phyloP scores from a whole-genome alignment of 2,329 filamentous ascomycete genomes.

The Colletotrichum liaoningense region DNA sequence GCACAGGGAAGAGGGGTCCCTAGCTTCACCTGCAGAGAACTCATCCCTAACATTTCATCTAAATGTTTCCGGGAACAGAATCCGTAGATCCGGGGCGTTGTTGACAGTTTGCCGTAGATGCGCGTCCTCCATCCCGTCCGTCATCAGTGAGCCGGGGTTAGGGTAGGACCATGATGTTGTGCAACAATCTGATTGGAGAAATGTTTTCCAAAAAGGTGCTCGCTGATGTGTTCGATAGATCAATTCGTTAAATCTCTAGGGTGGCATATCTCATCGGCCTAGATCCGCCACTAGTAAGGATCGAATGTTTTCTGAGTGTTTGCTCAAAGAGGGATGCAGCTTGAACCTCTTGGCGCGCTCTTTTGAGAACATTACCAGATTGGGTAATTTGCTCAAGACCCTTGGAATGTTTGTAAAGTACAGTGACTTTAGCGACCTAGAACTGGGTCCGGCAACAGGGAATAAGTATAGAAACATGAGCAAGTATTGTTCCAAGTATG shows the following conservation, averaged over 20 bases:
- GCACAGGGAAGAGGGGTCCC: neutral
- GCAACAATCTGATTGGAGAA: neutral
- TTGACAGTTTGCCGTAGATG: neutral
- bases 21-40: neutral
- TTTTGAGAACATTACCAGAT: constrained; percentile 23
- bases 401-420: constrained; percentile 7
- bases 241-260: neutral
- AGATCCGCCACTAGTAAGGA: neutral
- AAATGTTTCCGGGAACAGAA: neutral
- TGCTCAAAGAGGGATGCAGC: neutral
- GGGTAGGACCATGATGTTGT: neutral
- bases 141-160: neutral
- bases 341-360: constrained; percentile 23
- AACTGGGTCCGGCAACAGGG: neutral
- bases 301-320: neutral
- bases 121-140: neutral
- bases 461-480: neutral
- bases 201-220: neutral
- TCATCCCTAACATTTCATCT: neutral
- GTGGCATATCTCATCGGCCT: neutral
- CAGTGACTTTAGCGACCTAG: neutral
- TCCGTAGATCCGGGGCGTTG: neutral
- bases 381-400: constrained; percentile 28
- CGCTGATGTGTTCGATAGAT: neutral
- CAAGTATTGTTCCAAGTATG: neutral